phyloP scores from a whole-genome alignment of 345 rosid species.

The Acer campestre region DNA sequence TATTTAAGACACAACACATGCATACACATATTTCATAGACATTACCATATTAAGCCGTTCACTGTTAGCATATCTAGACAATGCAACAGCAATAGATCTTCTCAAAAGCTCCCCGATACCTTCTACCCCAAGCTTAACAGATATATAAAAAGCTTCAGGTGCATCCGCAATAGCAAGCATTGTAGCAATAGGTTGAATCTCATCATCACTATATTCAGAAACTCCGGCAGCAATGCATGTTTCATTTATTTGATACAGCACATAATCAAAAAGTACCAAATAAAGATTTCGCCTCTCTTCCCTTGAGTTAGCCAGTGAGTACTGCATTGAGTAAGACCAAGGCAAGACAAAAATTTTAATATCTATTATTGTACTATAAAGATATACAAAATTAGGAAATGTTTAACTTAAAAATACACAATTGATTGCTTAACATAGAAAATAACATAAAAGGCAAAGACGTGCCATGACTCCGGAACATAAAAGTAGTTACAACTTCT shows the following conservation, averaged over 20 bases:
- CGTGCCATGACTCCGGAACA: neutral
- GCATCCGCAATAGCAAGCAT: constrained; percentile 88
- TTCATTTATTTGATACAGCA: constrained; percentile 84
- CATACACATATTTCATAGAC: neutral
- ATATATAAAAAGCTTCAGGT: constrained; percentile 92
- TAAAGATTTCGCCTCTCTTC: constrained; percentile 90
- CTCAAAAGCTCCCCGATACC: constrained; percentile 94
- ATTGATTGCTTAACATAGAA: neutral
- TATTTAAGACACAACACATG: neutral
- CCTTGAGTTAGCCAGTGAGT: constrained; percentile 80
- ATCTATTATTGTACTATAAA: neutral
- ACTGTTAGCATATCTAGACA: constrained; percentile 83
- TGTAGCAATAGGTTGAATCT: constrained; percentile 80
- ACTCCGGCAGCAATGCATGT: constrained; percentile 72
- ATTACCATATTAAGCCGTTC: constrained; percentile 84
- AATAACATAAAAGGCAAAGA: neutral
- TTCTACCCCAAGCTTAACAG: constrained; percentile 94
- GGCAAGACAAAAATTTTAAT: neutral
- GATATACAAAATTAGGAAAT: neutral
- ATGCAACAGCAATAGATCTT: constrained; percentile 78
- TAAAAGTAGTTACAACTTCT: neutral
- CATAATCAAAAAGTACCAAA: constrained; percentile 86
- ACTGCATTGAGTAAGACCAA: constrained; percentile 53
- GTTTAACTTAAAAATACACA: neutral
- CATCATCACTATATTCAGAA: constrained; percentile 83